These are phyloP conservation scores for Saccharomyces hybrid DNA, from an alignment of 1,139 yeast species.

Conservation along the genomic window DNA sequence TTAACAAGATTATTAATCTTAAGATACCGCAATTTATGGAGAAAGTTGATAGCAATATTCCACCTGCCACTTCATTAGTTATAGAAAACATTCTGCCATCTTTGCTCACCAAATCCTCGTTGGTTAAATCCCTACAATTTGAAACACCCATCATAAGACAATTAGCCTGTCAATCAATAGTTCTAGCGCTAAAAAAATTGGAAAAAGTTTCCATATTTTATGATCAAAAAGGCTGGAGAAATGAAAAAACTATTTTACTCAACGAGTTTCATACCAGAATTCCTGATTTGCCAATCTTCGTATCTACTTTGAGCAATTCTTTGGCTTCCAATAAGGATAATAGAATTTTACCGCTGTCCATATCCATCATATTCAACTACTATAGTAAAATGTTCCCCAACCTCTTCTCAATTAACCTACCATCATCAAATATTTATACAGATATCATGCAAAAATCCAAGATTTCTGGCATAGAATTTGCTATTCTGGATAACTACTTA, in stretches of 20 bases:
- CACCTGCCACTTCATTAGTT: slow-evolving; percentile 32
- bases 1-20: slow-evolving; percentile 50
- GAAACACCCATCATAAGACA: slow-evolving; percentile 57
- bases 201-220: slow-evolving; percentile 36
- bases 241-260: slow-evolving; percentile 34
- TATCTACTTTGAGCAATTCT: slow-evolving; percentile 35
- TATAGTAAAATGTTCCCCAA: slow-evolving; percentile 33
- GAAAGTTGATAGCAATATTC: slow-evolving; percentile 21
- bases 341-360: slow-evolving; percentile 35
- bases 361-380: slow-evolving; percentile 31
- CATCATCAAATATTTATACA: slow-evolving; percentile 31
- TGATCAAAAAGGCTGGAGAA: slow-evolving; percentile 37
- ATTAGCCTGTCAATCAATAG: slow-evolving; percentile 53
- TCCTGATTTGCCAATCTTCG: slow-evolving; percentile 44
- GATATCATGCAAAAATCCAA: slow-evolving; percentile 30
- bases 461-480: slow-evolving; percentile 45
- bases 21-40: slow-evolving; percentile 41
- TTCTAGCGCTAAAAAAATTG: slow-evolving; percentile 49
- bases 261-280: slow-evolving; percentile 36
- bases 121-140: slow-evolving; percentile 52
- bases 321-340: slow-evolving; percentile 32
- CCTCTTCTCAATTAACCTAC: slow-evolving; percentile 25
- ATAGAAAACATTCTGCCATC: slow-evolving; percentile 59
- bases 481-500: slow-evolving; percentile 43
- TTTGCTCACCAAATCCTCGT: slow-evolving; percentile 51